Evolutionary conservation across 305 asterid species (phyloP), one percentile per base, ranked within the genome.

Genomic region (Fraxinus xanthoxyloides): DNA sequence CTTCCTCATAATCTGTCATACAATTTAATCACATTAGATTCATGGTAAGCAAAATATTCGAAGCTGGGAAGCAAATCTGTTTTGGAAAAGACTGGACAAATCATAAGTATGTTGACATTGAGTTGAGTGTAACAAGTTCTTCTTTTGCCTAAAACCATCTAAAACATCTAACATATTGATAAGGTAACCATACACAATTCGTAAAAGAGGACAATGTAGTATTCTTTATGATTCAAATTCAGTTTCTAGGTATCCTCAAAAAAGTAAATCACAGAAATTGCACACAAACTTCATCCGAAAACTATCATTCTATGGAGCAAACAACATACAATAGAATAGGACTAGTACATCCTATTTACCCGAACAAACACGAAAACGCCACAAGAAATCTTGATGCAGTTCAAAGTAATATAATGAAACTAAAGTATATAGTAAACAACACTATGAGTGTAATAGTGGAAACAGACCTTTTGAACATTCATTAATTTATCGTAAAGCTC

Each of bases 391-490:
- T 56, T 56, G 28, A 7, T 56, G 67, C 67, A 56, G 24, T 56
- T 56, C 28, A 56, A 56, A 56, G 67, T 54, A 54, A 48, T 15
- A 48, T 48, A 48, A 48, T 48, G 59, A 48, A 48, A 48, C 59
- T 48, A 21, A 48, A 48, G 48, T 38, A 46, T 46, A 15, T 46
- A 15, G 7, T 48, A 48, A 51, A 51, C 63, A 51, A 17, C 63
- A 51, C 34, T 28, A 69, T 10, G 75, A 69, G 75, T 69, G 75
- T 31, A 9, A 51, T 36, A 63, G 9, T 12, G 32, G 86, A 86
- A 81, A 77, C 87, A 85, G 89, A 96, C 98, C 99, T 93, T 94
- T 85, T 93, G 97, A 85, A 91, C 86, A 89, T 78, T 86, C 88
- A 91, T 80, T 77, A 93, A 78, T 76, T 89, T 89, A 56, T 92